Conservation (phyloP, 2,329 filamentous ascomycete genomes). For the Sporothrix brunneoviolacea region DNA sequence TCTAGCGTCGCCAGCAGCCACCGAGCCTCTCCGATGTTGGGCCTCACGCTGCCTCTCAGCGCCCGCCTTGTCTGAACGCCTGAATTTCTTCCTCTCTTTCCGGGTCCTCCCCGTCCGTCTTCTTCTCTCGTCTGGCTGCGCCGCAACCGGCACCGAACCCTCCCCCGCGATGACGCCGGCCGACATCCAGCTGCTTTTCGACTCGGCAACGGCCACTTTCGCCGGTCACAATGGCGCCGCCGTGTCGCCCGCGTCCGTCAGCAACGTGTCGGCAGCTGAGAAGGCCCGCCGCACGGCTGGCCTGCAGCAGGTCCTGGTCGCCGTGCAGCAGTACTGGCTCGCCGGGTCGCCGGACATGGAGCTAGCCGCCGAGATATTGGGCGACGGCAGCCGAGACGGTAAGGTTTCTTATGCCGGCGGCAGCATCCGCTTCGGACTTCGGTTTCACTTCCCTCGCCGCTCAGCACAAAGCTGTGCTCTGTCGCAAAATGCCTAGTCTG, state of each 20-base stretch:
- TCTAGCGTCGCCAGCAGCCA: too few relatives aligned
- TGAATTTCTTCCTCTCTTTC: too few relatives aligned
- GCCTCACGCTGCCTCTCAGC: too few relatives aligned
- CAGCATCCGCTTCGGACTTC: too few relatives aligned
- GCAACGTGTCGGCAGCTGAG: constrained; percentile 10
- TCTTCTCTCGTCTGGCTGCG: background rate
- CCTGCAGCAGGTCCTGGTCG: constrained; percentile 33
- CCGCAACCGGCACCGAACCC: background rate
- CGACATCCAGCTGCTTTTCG: constrained; percentile 15
- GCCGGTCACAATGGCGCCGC: background rate
- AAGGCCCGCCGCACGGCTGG: constrained; percentile 17
- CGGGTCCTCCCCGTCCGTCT: background rate
- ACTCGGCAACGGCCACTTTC: background rate
- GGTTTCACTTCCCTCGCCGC: background rate
- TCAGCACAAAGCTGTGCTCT: too few relatives aligned
- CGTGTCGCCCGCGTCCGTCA: background rate
- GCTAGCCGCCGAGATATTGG: constrained; percentile 43
- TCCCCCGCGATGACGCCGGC: constrained; percentile 10
- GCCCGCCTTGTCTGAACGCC: too few relatives aligned
- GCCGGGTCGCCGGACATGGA: constrained; percentile 37
- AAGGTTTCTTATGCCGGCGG: constrained; percentile 23
- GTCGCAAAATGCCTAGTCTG: too few relatives aligned
- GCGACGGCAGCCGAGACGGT: constrained; percentile 51
- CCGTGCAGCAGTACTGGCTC: constrained; percentile 35
- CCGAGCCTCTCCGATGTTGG: too few relatives aligned